Percentiles rank a stretch among this genome's conserved stretches.
Evolutionary conservation across 768 basidiomycete genomes (phyloP).

Genomic region (Dioszegia crocea): DNA sequence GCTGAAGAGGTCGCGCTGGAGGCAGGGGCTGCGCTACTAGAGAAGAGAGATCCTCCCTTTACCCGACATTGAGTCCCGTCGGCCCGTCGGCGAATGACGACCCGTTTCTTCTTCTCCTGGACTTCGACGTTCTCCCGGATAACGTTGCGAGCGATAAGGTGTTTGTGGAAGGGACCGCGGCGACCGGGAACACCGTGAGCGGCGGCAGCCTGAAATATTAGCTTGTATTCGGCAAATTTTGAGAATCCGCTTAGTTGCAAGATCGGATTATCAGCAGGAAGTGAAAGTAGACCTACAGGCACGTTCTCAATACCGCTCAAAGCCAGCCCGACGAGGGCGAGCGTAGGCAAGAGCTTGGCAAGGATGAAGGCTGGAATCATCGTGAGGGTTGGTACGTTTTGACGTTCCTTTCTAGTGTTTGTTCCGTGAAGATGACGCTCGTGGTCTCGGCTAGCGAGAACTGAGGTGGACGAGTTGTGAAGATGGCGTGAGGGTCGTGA

Average conservation of each 20-base stretch:
- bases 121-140: constrained; percentile 14
- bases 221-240: not conserved
- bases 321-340: constrained; percentile 30
- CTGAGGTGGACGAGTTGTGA: constrained; percentile 1
- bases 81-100: constrained; percentile 19
- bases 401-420: not conserved
- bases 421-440: not conserved
- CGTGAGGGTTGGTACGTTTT: not conserved
- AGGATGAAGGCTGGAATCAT: constrained; percentile 14
- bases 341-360: constrained; percentile 31
- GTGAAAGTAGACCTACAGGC: constrained; percentile 21
- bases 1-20: not conserved
- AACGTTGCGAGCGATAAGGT: constrained; percentile 26
- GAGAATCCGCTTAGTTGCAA: not conserved
- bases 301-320: constrained; percentile 30
- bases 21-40: constrained; percentile 1
- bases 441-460: too few relatives aligned
- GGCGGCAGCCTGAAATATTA: not conserved
- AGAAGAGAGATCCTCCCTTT: constrained; percentile 15
- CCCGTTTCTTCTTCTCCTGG: constrained; percentile 13
- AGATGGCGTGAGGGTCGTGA: not conserved
- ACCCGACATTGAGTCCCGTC: constrained; percentile 39
- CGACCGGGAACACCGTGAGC: not conserved
- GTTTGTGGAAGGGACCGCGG: constrained; percentile 17
- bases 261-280: not conserved